These are phyloP conservation scores for Quercus berberidifolia DNA, from an alignment of 306 rosid genomes.

Conservation along the genomic window DNA sequence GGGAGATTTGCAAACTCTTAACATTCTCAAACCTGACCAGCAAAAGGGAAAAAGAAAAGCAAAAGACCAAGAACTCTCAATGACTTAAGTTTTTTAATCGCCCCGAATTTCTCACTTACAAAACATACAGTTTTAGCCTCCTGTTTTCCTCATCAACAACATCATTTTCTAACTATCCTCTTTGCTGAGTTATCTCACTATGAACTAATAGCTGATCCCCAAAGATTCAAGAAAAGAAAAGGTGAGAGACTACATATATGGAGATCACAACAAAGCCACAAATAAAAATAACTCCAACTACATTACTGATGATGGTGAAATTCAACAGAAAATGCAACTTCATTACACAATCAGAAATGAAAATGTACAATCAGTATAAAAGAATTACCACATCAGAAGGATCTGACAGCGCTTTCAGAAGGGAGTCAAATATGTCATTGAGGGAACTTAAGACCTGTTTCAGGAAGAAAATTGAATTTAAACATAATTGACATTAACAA, in stretches of 20 bases:
- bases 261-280: neutral
- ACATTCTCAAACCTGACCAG: neutral
- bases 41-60: neutral
- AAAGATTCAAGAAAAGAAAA: neutral
- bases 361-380: conserved; percentile 17
- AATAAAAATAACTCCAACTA: neutral
- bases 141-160: neutral
- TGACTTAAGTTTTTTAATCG: neutral
- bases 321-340: neutral
- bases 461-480: conserved; percentile 19
- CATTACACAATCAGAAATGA: conserved; percentile 9
- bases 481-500: neutral
- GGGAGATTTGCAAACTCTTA: neutral
- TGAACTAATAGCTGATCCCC: neutral
- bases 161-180: neutral
- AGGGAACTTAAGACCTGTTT: conserved; percentile 73
- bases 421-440: conserved; percentile 74
- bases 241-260: neutral
- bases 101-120: neutral
- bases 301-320: neutral
- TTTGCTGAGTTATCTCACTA: neutral
- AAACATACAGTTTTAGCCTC: neutral
- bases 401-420: conserved; percentile 88
- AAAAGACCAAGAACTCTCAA: neutral
- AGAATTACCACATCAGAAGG: conserved; percentile 72